These are phyloP conservation scores for Trichoderma sp. DNA, from an alignment of 2,329 filamentous ascomycete species.

Conservation along the genomic window DNA sequence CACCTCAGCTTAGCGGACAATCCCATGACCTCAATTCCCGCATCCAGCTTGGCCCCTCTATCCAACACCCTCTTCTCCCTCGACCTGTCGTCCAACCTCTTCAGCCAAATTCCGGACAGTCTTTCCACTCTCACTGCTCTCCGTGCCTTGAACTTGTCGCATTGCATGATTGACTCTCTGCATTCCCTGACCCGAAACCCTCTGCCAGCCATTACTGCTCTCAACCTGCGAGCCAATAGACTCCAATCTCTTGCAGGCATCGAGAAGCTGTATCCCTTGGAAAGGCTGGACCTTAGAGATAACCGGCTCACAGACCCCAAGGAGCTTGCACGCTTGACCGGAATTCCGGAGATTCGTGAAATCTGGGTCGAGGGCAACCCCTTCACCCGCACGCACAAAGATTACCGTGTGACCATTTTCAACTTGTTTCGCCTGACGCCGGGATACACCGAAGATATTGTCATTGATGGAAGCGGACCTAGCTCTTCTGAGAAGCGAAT, in stretches of 20 bases:
- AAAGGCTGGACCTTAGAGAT: conserved; percentile 87
- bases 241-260: conserved; percentile 85
- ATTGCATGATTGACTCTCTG: conserved; percentile 96
- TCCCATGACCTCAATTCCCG: conserved; percentile 76
- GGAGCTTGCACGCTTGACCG: conserved; percentile 85
- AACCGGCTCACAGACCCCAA: conserved; percentile 89
- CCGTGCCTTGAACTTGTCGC: conserved; percentile 89
- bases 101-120: conserved; percentile 91
- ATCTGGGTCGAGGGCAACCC: conserved; percentile 93
- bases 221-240: conserved; percentile 89
- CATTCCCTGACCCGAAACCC: conserved; percentile 84
- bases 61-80: conserved; percentile 88
- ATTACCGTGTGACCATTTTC: conserved; percentile 89
- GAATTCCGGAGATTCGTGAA: conserved; percentile 87
- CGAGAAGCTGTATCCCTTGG: conserved; percentile 83
- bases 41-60: conserved; percentile 75
- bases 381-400: conserved; percentile 82
- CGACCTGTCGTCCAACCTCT: conserved; percentile 89
- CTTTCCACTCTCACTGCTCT: conserved; percentile 81
- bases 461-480: conserved; percentile 82
- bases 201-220: conserved; percentile 86
- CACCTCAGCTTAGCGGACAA: conserved; percentile 94
- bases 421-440: conserved; percentile 91
- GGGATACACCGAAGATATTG: conserved; percentile 85
- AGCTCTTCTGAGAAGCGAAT: conserved; percentile 84